phyloP scores from a whole-genome alignment of 1,139 yeast species.

The Kodamaea alishanica region DNA sequence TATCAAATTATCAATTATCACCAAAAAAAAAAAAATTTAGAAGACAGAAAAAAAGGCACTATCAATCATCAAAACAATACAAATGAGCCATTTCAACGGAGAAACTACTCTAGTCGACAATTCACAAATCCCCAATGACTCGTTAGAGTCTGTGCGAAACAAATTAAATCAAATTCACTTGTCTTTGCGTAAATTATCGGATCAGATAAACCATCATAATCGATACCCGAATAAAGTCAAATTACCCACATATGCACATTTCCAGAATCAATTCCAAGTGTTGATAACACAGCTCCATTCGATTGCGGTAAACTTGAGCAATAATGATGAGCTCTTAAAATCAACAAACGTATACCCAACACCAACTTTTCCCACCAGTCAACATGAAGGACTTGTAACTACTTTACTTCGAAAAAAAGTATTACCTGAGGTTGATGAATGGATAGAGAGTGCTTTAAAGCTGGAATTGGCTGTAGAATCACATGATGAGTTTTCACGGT shows the following conservation, averaged over 20 bases:
- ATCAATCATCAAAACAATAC: conserved; percentile 1
- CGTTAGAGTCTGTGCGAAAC: conserved; percentile 43
- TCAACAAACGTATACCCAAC: conserved; percentile 78
- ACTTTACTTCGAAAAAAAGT: conserved; percentile 83
- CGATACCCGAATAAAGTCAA: conserved; percentile 37
- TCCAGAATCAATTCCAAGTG: conserved; percentile 80
- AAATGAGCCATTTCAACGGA: conserved; percentile 1
- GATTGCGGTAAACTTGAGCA: conserved; percentile 62
- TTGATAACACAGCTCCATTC: conserved; percentile 77
- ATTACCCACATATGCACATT: conserved; percentile 40
- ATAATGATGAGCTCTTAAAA: conserved; percentile 55
- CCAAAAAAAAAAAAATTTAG: background rate
- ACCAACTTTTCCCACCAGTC: conserved; percentile 77
- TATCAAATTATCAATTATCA: background rate
- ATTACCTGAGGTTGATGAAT: conserved; percentile 83
- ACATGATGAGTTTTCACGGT: conserved; percentile 56
- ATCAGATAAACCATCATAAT: conserved; percentile 40
- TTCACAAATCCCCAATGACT: conserved; percentile 35
- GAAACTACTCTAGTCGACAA: conserved; percentile 15
- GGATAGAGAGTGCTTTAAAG: conserved; percentile 65
- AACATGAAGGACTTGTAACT: conserved; percentile 76
- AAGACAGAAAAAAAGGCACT: background rate
- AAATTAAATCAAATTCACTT: conserved; percentile 44
- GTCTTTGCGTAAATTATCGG: conserved; percentile 41
- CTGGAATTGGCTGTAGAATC: conserved; percentile 22